Percentiles rank a stretch among this genome's conserved stretches.
These are phyloP conservation scores for Rhodotorula graminis DNA, from an alignment of 768 basidiomycete genomes.

Conservation along the genomic window DNA sequence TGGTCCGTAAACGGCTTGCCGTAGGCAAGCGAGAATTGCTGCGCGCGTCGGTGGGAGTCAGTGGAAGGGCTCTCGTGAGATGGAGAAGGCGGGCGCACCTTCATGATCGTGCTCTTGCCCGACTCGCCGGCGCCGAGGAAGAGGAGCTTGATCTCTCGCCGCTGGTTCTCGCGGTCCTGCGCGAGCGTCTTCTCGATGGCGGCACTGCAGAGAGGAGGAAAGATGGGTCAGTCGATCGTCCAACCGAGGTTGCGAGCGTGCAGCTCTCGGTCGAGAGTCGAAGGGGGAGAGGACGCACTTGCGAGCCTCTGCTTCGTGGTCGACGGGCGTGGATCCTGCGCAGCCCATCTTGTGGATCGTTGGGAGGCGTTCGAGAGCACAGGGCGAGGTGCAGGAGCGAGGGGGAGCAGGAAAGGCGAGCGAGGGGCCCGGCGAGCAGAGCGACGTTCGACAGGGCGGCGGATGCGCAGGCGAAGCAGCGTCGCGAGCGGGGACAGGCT, in stretches of 20 bases:
- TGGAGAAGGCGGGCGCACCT: background rate
- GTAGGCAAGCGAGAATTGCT: conserved; percentile 94
- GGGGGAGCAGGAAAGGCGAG: background rate
- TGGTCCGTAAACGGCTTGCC: conserved; percentile 77
- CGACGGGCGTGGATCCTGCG: conserved; percentile 11
- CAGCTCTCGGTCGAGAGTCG: no score
- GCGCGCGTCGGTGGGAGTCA: background rate
- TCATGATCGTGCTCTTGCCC: conserved; percentile 89
- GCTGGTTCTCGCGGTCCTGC: conserved; percentile 9
- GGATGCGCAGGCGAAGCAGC: no score
- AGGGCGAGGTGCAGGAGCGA: no score
- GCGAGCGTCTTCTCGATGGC: conserved; percentile 20
- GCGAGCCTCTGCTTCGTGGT: conserved; percentile 16
- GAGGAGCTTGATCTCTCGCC: conserved; percentile 20
- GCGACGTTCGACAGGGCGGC: no score
- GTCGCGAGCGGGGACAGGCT: no score
- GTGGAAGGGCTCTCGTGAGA: background rate
- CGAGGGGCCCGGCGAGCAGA: no score
- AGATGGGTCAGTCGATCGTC: no score
- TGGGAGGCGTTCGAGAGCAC: no score
- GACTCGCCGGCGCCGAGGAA: conserved; percentile 95
- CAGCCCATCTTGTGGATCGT: conserved; percentile 20
- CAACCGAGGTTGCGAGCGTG: no score
- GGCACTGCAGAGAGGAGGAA: background rate
- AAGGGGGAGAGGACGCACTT: background rate